phyloP scores from a whole-genome alignment of 2,329 filamentous ascomycete species.

The Stagonosporopsis chrysanthemi region DNA sequence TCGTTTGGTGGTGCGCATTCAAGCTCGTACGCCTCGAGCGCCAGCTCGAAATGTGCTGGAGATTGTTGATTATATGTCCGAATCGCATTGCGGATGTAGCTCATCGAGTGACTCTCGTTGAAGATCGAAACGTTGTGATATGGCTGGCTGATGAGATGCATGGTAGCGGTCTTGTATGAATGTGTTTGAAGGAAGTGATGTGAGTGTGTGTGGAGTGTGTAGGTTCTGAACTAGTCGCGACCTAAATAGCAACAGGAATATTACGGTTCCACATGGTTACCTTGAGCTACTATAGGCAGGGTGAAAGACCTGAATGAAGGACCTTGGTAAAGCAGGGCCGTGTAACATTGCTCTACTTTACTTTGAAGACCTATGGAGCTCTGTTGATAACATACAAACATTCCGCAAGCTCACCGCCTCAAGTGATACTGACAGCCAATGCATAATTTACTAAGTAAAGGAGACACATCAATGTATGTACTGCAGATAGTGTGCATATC shows the following conservation, averaged over 20 bases:
- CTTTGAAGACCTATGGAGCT: too few species aligned
- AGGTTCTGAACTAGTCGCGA: not conserved
- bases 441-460: not conserved
- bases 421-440: not conserved
- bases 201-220: not conserved
- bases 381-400: not conserved
- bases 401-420: not conserved
- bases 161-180: not conserved
- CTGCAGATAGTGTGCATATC: not conserved
- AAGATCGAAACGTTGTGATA: not conserved
- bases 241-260: not conserved
- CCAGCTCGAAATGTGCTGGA: constrained; percentile 1
- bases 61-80: not conserved
- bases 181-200: not conserved
- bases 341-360: not conserved
- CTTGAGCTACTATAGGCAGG: not conserved
- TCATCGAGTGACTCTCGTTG: not conserved
- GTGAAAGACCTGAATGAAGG: not conserved
- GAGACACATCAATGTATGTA: not conserved
- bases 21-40: not conserved
- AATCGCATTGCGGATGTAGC: not conserved
- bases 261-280: not conserved
- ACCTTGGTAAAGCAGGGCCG: not conserved
- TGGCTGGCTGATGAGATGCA: not conserved
- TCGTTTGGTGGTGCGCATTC: not conserved